phyloP scores from a whole-genome alignment of 2,329 filamentous ascomycete species.

The Elsinoe perseae region DNA sequence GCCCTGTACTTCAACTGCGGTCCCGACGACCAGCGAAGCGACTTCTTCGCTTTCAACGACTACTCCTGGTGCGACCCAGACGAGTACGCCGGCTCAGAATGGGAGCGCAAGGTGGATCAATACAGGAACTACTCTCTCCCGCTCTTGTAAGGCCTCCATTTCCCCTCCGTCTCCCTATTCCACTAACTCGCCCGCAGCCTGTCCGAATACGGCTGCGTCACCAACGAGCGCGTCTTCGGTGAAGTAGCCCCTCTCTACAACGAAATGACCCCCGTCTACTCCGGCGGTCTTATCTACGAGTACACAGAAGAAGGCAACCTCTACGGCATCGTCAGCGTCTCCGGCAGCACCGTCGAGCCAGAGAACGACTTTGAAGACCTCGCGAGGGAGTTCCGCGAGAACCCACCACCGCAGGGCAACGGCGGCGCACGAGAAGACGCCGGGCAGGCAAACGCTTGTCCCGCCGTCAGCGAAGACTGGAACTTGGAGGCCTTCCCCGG shows the following conservation, averaged over 20 bases:
- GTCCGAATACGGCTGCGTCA: slow-evolving; percentile 88
- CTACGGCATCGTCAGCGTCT: slow-evolving; percentile 70
- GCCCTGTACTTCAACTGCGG: slow-evolving; percentile 93
- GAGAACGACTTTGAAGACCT: slow-evolving; percentile 59
- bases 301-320: slow-evolving; percentile 73
- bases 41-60: slow-evolving; percentile 87
- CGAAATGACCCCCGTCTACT: slow-evolving; percentile 86
- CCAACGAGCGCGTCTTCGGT: slow-evolving; percentile 70
- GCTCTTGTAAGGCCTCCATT: slow-evolving; percentile 52
- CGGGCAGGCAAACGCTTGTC: slow-evolving; percentile 48
- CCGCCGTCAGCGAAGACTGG: slow-evolving; percentile 47
- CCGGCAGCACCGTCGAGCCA: slow-evolving; percentile 44
- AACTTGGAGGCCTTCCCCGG: slow-evolving; percentile 44
- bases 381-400: slow-evolving; percentile 43
- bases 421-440: slow-evolving; percentile 50
- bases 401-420: slow-evolving; percentile 46
- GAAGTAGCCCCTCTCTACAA: slow-evolving; percentile 76
- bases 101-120: slow-evolving; percentile 81
- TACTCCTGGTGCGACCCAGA: slow-evolving; percentile 77
- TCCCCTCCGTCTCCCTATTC: slow-evolving; percentile 17
- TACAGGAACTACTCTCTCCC: slow-evolving; percentile 81
- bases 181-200: slow-evolving; percentile 42
- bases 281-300: slow-evolving; percentile 92
- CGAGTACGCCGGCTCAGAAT: slow-evolving; percentile 63
- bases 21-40: slow-evolving; percentile 69